phyloP scores from a whole-genome alignment of 75 land plant species.

The Pinus taeda region DNA sequence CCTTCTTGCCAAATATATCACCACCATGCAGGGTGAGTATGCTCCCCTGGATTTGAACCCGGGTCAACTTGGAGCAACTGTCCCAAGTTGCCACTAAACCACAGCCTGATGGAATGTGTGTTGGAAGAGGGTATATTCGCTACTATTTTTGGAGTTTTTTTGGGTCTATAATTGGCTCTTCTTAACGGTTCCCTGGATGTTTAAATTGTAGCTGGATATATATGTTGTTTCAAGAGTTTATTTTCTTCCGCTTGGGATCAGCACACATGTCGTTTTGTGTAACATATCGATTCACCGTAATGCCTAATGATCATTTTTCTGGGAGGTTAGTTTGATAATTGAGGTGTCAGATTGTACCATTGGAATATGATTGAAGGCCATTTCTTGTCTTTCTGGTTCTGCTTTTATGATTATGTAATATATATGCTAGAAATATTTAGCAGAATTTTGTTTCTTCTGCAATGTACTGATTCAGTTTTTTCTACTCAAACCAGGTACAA shows the following conservation, averaged over 20 bases:
- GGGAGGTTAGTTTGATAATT: background rate
- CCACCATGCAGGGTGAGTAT: no score
- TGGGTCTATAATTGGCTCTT: background rate
- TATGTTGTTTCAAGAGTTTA: background rate
- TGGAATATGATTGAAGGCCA: background rate
- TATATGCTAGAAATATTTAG: background rate
- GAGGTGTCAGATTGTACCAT: background rate
- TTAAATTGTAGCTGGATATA: background rate
- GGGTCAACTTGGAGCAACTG: no score
- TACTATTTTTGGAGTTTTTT: no score
- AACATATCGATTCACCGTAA: background rate
- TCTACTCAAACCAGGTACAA: conserved; percentile 47
- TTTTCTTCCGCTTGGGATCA: background rate
- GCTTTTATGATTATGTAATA: background rate
- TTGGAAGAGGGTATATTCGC: no score
- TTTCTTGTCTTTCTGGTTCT: background rate
- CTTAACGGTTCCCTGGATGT: background rate
- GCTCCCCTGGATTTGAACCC: no score
- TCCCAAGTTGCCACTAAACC: no score
- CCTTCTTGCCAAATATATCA: no score
- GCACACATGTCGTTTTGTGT: background rate
- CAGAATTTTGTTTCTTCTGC: background rate
- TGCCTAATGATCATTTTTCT: background rate
- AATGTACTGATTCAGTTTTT: background rate
- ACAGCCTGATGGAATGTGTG: no score